Conservation (phyloP, 805 yeast genomes). For the Suhomyces faveliae region DNA sequence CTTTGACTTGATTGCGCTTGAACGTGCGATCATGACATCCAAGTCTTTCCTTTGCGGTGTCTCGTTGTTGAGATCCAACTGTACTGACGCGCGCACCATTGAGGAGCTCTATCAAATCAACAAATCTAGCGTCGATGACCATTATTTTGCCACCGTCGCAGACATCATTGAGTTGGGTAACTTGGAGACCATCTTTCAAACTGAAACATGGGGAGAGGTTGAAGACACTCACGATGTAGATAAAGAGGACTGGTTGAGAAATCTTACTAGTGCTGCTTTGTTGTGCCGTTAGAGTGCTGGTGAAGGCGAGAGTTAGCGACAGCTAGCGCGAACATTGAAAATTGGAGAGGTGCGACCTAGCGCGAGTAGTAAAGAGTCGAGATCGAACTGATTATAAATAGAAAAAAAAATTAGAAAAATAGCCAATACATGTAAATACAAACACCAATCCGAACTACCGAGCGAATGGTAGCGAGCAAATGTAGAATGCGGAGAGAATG, state of each 20-base stretch:
- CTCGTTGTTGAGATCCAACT: slow-evolving; percentile 54
- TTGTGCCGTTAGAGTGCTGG: slow-evolving; percentile 19
- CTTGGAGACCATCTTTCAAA: slow-evolving; percentile 81
- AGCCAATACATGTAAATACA: neutral
- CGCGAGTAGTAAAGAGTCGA: no score
- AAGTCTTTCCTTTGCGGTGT: slow-evolving; percentile 86
- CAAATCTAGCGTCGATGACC: slow-evolving; percentile 27
- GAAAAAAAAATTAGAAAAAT: neutral
- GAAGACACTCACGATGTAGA: slow-evolving; percentile 99
- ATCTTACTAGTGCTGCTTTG: slow-evolving; percentile 72
- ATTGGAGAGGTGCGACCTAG: no score
- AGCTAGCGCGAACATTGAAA: neutral
- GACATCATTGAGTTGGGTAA: slow-evolving; percentile 76
- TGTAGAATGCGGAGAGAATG: no score
- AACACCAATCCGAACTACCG: neutral
- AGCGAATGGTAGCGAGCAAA: no score
- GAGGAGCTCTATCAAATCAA: slow-evolving; percentile 35
- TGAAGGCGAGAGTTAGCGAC: neutral
- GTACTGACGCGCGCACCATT: slow-evolving; percentile 17
- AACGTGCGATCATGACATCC: slow-evolving; percentile 80
- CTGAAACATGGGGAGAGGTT: slow-evolving; percentile 95
- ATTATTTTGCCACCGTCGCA: slow-evolving; percentile 50
- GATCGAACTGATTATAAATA: neutral
- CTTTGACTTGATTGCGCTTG: slow-evolving; percentile 86
- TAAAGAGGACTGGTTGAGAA: slow-evolving; percentile 81